These are phyloP conservation scores for Candida pseudofarinosa DNA, from an alignment of 805 yeast genomes.

Conservation along the genomic window DNA sequence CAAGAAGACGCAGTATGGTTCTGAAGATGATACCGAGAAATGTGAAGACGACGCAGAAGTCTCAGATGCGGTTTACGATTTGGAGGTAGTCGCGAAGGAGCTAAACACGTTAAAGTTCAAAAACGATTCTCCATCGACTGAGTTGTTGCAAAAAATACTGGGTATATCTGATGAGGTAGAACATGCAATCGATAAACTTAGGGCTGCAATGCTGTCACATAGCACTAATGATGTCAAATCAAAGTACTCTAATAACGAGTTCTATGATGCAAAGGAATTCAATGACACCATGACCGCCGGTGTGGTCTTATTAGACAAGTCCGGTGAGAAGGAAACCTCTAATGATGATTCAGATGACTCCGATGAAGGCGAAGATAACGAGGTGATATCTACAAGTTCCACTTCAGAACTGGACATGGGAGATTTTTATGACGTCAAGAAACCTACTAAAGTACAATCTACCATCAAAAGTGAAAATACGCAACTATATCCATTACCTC, in stretches of 20 bases:
- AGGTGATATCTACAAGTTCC: constrained; percentile 15
- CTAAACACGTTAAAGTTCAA: constrained; percentile 16
- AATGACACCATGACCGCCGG: constrained; percentile 45
- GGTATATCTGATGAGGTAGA: constrained; percentile 18
- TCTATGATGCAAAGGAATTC: constrained; percentile 63
- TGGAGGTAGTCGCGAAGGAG: constrained; percentile 18
- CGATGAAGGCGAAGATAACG: constrained; percentile 16
- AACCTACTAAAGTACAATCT: constrained; percentile 11
- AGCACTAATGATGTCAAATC: constrained; percentile 22
- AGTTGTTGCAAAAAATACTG: constrained; percentile 5
- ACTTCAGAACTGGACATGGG: constrained; percentile 6
- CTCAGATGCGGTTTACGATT: constrained; percentile 7
- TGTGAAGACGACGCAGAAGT: constrained; percentile 10
- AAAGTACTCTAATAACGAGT: constrained; percentile 28
- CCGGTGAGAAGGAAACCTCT: not conserved
- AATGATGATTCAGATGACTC: constrained; percentile 11
- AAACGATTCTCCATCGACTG: constrained; percentile 1
- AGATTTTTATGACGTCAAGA: not conserved
- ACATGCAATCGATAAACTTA: constrained; percentile 13
- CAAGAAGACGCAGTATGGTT: constrained; percentile 23
- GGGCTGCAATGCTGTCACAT: constrained; percentile 3
- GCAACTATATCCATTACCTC: constrained; percentile 65
- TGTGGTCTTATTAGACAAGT: constrained; percentile 46
- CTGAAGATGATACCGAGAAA: constrained; percentile 8
- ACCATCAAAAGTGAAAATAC: constrained; percentile 5